Evolutionary conservation across 176 grass and related monocot species (phyloP).

Genomic region (Eleusine coracana): DNA sequence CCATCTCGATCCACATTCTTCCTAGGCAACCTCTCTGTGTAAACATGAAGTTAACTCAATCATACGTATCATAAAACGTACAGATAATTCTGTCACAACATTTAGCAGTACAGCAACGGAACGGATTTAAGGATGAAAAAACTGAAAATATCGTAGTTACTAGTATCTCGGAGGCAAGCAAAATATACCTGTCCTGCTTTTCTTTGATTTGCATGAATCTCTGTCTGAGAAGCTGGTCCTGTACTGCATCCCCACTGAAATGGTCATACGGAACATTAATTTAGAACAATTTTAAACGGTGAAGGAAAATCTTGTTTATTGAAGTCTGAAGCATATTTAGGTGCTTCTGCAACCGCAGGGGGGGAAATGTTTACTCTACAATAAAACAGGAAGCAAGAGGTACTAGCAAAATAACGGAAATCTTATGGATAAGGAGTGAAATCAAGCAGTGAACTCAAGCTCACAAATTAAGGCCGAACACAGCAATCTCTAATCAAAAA

Average conservation of each 20-base stretch:
- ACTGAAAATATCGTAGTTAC: slow-evolving; percentile 35
- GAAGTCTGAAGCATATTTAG: slow-evolving; percentile 30
- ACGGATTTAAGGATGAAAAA: background rate
- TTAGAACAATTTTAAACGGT: slow-evolving; percentile 22
- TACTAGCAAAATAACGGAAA: background rate
- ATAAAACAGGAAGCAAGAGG: slow-evolving; percentile 23
- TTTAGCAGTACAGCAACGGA: slow-evolving; percentile 25
- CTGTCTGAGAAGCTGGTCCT: slow-evolving; percentile 80
- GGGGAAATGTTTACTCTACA: background rate
- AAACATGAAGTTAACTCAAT: slow-evolving; percentile 28
- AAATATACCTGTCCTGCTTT: slow-evolving; percentile 83
- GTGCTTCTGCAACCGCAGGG: slow-evolving; percentile 29
- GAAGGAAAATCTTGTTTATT: slow-evolving; percentile 27
- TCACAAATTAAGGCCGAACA: background rate
- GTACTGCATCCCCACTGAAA: slow-evolving; percentile 60
- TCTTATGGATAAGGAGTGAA: background rate
- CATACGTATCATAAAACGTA: background rate
- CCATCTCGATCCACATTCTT: slow-evolving; percentile 50
- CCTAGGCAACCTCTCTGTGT: slow-evolving; percentile 67
- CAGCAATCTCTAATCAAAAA: slow-evolving; percentile 17
- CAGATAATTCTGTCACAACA: slow-evolving; percentile 10
- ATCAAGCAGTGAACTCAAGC: background rate
- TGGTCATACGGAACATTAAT: slow-evolving; percentile 24
- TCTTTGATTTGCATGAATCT: slow-evolving; percentile 79
- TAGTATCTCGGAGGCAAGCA: slow-evolving; percentile 21